Evolutionary conservation across 768 basidiomycete species (phyloP).

Genomic region (Xerocomus potaroensis): DNA sequence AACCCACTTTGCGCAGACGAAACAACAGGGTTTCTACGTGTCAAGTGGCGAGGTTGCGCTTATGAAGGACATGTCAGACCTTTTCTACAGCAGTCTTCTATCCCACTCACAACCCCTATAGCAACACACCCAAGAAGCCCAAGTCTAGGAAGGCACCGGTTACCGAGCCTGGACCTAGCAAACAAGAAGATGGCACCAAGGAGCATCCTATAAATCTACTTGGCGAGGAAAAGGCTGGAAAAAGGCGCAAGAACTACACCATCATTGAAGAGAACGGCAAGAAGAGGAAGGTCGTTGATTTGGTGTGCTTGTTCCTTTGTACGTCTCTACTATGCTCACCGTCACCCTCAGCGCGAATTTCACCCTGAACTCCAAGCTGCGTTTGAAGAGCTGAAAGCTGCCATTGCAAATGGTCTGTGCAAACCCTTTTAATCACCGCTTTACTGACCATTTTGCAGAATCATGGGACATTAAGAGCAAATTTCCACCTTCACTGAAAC

Average conservation of each 20-base stretch:
- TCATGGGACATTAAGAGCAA: conserved; percentile 80
- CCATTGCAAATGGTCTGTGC: conserved; percentile 54
- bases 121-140: conserved; percentile 64
- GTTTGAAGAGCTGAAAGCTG: conserved; percentile 55
- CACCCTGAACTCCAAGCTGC: conserved; percentile 62
- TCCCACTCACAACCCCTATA: conserved; percentile 20
- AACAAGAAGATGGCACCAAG: conserved; percentile 40
- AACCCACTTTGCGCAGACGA: conserved; percentile 86
- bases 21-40: conserved; percentile 91
- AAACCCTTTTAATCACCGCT: not conserved
- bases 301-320: conserved; percentile 38
- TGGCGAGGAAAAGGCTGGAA: conserved; percentile 37
- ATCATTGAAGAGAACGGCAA: conserved; percentile 55
- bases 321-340: not conserved
- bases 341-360: conserved; percentile 51
- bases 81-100: not conserved
- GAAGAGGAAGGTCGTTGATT: conserved; percentile 66
- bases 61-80: conserved; percentile 62
- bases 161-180: conserved; percentile 21
- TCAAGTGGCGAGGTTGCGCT: conserved; percentile 84
- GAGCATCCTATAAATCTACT: conserved; percentile 49
- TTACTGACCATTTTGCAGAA: conserved; percentile 40
- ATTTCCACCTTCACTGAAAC: conserved; percentile 81
- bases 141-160: conserved; percentile 52
- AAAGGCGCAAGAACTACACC: conserved; percentile 55